Base-by-base conservation (phyloP, 768 basidiomycete species). In the Xanthoconium stramineum region DNA sequence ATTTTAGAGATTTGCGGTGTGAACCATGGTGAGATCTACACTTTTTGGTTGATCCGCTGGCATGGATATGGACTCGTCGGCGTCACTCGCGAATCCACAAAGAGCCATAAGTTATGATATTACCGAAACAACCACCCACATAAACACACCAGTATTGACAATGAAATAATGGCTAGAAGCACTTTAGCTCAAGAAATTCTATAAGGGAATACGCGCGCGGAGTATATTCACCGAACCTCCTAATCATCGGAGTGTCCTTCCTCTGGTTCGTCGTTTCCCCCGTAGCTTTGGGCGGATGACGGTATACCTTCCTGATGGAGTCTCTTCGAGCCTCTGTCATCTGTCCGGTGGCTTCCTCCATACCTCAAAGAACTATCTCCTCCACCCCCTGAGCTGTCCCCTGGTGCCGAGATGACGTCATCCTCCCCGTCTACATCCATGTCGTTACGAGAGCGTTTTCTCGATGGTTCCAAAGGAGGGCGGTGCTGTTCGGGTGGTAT, bases 371-470 rank as follows among this genome's bases (percentile, higher is more conserved):
- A 56, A 51, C 64, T 64, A 53, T 66, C 71, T 51, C 64, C 67
- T 38, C 68, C 65, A 49, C 57, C 65, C 59, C 61, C 67, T 69
- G 61, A 66, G 56, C 54, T 65, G 58, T 61, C 64, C 47, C 62
- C 68, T 24, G 58, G 65, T 57, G 62, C 70, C 20, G 72, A 68
- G 53, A 52, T 74, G 60, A 73, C 76, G 67, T 81, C 80, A 73
- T 79, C 75, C 30, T 80, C 80, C 45, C 72, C 80, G 53, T 84
- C 83, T 47, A 80, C 75, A 40, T 88, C 85, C 83, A 85, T 83
- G 52, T 87, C 85, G 48, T 79, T 79, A 56, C 83, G 76, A 59
- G 73, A 76, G 53, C 85, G 78, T 66, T 85, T 87, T 68, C 82
- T 80, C 54, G 74, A 70, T 42, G 78, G 68, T 46, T 80, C 81